Percentiles rank a stretch among this genome's conserved stretches.
phyloP scores from a whole-genome alignment of 2,329 filamentous ascomycete species.

The Clarireedia monteithiana region DNA sequence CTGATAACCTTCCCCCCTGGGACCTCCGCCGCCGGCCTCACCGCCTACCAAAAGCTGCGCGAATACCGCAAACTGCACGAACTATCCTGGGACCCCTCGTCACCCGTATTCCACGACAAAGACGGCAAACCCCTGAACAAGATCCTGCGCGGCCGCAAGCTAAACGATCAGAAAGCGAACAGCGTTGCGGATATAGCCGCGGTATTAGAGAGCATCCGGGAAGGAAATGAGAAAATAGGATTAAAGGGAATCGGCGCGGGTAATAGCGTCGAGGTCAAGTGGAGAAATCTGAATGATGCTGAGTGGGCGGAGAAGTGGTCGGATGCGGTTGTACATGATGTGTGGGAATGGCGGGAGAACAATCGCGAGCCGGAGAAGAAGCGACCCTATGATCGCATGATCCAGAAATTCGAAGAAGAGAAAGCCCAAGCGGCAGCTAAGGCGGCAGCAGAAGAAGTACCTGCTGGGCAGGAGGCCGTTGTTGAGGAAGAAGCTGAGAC shows the following conservation, averaged over 20 bases:
- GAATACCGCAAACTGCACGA: slow-evolving; percentile 58
- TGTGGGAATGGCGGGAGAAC: background rate
- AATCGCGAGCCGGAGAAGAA: background rate
- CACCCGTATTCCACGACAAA: background rate
- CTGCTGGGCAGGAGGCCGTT: background rate
- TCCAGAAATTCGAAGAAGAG: background rate
- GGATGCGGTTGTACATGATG: slow-evolving; percentile 28
- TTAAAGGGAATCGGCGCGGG: slow-evolving; percentile 2
- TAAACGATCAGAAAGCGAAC: slow-evolving; percentile 56
- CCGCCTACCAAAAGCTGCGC: slow-evolving; percentile 54
- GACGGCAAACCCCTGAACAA: slow-evolving; percentile 2
- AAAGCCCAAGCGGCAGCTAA: background rate
- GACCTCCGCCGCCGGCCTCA: slow-evolving; percentile 46
- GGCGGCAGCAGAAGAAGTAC: background rate
- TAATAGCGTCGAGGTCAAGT: slow-evolving; percentile 24
- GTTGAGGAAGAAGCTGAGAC: background rate
- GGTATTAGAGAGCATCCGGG: slow-evolving; percentile 8
- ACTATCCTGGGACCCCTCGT: slow-evolving; percentile 43
- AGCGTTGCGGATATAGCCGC: slow-evolving; percentile 56
- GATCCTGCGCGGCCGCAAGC: slow-evolving; percentile 39
- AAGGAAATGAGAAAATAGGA: slow-evolving; percentile 7
- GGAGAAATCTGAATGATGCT: slow-evolving; percentile 31
- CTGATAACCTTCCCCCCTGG: slow-evolving; percentile 49
- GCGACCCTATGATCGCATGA: background rate
- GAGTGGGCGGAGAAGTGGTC: slow-evolving; percentile 33